These are phyloP conservation scores for Adansonia grandidieri DNA, from an alignment of 441 rosid species.

Conservation along the genomic window DNA sequence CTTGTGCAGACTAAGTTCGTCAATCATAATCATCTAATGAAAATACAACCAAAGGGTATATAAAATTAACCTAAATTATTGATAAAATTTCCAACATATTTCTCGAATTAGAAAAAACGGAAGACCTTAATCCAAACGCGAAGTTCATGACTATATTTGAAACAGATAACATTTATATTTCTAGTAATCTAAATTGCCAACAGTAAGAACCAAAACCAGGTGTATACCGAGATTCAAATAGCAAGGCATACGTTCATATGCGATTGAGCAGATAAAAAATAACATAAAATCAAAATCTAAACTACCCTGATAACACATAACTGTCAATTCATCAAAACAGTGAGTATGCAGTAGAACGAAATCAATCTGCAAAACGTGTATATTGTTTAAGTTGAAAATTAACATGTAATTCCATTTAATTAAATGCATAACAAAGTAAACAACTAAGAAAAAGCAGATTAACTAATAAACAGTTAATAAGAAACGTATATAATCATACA, in stretches of 20 bases:
- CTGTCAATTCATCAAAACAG: background rate
- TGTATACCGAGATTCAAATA: background rate
- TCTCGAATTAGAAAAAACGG: no score
- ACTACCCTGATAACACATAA: background rate
- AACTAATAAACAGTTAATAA: background rate
- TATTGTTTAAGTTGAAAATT: background rate
- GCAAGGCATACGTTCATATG: background rate
- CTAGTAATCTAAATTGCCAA: background rate
- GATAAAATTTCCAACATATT: background rate
- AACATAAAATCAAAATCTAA: background rate
- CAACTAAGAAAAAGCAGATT: background rate
- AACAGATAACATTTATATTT: background rate
- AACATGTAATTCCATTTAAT: background rate
- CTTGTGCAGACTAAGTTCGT: background rate
- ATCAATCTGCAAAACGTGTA: background rate
- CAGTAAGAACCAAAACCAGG: background rate
- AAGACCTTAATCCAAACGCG: slow-evolving; percentile 13
- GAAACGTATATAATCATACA: background rate
- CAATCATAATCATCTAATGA: background rate
- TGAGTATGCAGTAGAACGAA: background rate
- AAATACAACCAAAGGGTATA: background rate
- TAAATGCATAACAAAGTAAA: background rate
- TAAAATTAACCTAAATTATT: background rate
- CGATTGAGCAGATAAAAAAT: background rate
- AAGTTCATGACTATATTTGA: slow-evolving; percentile 20